Evolutionary conservation across 495 filamentous ascomycete genomes (phyloP).

Genomic region (Penicillium chermesinum): DNA sequence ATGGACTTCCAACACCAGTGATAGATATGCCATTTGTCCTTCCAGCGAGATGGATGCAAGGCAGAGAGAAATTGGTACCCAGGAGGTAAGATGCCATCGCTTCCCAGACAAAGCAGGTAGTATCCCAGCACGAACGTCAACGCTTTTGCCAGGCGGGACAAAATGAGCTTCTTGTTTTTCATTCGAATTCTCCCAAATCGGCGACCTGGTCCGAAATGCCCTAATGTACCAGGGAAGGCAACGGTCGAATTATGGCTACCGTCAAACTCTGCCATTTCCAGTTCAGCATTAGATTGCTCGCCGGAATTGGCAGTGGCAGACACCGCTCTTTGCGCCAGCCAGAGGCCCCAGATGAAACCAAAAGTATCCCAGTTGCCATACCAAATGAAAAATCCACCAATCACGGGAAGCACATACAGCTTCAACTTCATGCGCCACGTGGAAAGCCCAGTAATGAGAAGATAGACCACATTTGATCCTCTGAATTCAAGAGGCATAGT

Average conservation of each 20-base stretch:
- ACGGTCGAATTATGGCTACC: not conserved
- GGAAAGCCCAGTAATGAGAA: conserved; percentile 33
- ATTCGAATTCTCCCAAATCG: not conserved
- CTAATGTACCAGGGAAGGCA: too few relatives aligned
- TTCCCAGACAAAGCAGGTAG: conserved; percentile 9
- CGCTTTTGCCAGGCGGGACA: not conserved
- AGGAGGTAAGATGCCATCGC: conserved; percentile 9
- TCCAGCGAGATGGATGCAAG: conserved; percentile 10
- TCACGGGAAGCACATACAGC: conserved; percentile 21
- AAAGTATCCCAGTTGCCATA: conserved; percentile 41
- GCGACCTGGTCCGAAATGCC: too few relatives aligned
- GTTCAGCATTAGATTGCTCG: not conserved
- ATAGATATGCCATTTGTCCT: conserved; percentile 3
- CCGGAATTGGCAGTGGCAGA: not conserved
- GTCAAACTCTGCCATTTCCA: not conserved
- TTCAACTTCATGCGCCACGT: conserved; percentile 30
- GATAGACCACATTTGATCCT: conserved; percentile 41
- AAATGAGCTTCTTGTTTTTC: not conserved
- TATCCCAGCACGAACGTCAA: conserved; percentile 1
- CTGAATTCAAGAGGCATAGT: conserved; percentile 47
- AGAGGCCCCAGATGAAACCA: conserved; percentile 39
- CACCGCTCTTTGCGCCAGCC: conserved; percentile 32
- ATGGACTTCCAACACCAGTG: conserved; percentile 9
- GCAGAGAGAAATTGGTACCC: conserved; percentile 7
- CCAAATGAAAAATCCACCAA: conserved; percentile 29